A percentile compares a stretch with the other conserved stretches of the same genome.
phyloP scores from a whole-genome alignment of 331 rosid species.

The Rosa hybrid region DNA sequence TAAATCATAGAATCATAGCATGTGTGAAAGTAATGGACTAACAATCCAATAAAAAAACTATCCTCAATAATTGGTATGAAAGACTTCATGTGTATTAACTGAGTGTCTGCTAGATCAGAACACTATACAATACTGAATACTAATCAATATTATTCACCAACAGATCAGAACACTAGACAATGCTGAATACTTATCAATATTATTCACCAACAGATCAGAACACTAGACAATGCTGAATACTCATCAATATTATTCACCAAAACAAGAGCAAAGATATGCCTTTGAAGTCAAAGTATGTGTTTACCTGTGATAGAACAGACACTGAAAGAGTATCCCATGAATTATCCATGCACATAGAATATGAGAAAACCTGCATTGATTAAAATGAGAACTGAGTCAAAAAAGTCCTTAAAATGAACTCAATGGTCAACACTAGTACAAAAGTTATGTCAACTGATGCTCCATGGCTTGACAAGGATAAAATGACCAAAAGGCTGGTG shows the following conservation, averaged over 20 bases:
- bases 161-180: neutral
- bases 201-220: neutral
- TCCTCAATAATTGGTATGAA: neutral
- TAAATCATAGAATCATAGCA: neutral
- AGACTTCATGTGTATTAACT: neutral
- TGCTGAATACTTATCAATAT: neutral
- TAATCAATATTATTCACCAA: slow-evolving; percentile 10
- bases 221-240: neutral
- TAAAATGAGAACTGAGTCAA: neutral
- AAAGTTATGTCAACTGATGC: neutral
- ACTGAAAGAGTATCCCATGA: slow-evolving; percentile 80
- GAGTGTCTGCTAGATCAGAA: neutral
- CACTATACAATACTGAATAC: neutral
- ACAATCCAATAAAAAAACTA: neutral
- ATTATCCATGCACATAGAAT: slow-evolving; percentile 70
- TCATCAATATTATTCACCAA: slow-evolving; percentile 10
- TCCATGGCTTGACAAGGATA: neutral
- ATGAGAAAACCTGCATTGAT: slow-evolving; percentile 79
- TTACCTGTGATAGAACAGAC: slow-evolving; percentile 82
- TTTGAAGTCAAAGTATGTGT: neutral
- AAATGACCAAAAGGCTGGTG: slow-evolving; percentile 1
- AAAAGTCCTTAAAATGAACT: neutral
- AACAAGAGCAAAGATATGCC: neutral
- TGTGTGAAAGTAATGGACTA: neutral
- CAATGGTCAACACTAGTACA: neutral